Base-by-base conservation (phyloP, 148 eudicot species). In the Oxyria digyna region DNA sequence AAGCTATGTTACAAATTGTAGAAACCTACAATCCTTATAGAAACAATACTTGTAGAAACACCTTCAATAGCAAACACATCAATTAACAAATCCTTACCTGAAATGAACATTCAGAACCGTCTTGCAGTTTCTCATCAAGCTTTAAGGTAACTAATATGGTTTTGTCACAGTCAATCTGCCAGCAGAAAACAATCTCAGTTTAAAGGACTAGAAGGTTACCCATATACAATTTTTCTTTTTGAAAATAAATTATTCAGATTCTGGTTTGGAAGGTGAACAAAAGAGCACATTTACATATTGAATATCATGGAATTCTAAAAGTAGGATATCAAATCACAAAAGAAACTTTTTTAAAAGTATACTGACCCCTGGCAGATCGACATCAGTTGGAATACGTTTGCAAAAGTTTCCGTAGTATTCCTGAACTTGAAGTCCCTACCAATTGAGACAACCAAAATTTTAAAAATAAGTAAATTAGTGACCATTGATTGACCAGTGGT, bases 151-250 rank as follows among this genome's bases (percentile, higher is more conserved):
- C 97, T 97, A 94, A 87, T 42, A 94, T 84, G 46, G 97, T 87
- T 77, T 94, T 94, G 80, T 94, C 98, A 79, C 96, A 90, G 76
- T 94, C 98, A 74, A 94, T 86, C 98, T 93, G 97, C 80, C 81
- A 67, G 31, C 23, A 31, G 41, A 62, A 37, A 62, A 8, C n/a
- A 57, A 33, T n/a, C 27, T 62, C 8, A 17, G 12, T 63, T 31
- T 31, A 31, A 66, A 66, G 29, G 21, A 26, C 68, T 35, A 20
- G 29, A n/a, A n/a, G 49, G 33, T 42, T 12, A 52, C 41, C 33
- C 18, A 32, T 59, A 17, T 27, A 31, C 27, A n/a, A 15, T 32
- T 15, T 42, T 40, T 35, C 38, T 35, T 35, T 35, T 35, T 24
- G 62, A 12, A 24, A 27, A 26, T 24, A 27, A 55, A 7, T 24